Conservation (phyloP, 495 filamentous ascomycete species). For the Sporormia fimetaria region DNA sequence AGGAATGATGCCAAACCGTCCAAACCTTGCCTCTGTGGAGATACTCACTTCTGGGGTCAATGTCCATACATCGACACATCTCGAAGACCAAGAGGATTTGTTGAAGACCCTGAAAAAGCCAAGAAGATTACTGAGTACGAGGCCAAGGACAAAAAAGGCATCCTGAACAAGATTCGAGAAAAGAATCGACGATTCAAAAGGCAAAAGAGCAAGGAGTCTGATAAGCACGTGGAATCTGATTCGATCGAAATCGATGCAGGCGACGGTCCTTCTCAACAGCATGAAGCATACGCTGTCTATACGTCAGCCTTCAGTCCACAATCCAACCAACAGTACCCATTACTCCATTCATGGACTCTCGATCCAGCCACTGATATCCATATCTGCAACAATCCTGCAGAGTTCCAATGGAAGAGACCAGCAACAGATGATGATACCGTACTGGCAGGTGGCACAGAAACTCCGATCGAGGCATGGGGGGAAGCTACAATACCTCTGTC, state of each 20-base stretch:
- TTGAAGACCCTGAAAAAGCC: conserved; percentile 1
- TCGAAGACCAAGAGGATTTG: background rate
- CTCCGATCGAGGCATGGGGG: conserved; percentile 4
- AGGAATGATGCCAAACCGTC: background rate
- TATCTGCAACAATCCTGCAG: conserved; percentile 9
- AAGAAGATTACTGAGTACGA: background rate
- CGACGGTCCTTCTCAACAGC: background rate
- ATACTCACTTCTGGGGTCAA: background rate
- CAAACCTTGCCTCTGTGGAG: background rate
- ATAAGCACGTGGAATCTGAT: background rate
- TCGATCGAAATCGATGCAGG: background rate
- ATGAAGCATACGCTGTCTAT: conserved; percentile 4
- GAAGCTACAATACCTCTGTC: conserved; percentile 8
- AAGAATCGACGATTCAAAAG: conserved; percentile 2
- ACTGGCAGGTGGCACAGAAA: conserved; percentile 2
- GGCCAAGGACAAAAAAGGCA: conserved; percentile 26
- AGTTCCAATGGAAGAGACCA: conserved; percentile 4
- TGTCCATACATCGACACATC: background rate
- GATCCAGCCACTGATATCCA: conserved; percentile 7
- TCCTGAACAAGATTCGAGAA: conserved; percentile 5
- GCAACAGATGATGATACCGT: conserved; percentile 1
- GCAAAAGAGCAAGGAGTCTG: conserved; percentile 2
- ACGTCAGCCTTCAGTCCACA: conserved; percentile 4
- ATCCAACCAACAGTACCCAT: conserved; percentile 1
- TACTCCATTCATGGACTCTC: conserved; percentile 4